Evolutionary conservation across 768 basidiomycete species (phyloP).

Genomic region (Suillus alpinus): DNA sequence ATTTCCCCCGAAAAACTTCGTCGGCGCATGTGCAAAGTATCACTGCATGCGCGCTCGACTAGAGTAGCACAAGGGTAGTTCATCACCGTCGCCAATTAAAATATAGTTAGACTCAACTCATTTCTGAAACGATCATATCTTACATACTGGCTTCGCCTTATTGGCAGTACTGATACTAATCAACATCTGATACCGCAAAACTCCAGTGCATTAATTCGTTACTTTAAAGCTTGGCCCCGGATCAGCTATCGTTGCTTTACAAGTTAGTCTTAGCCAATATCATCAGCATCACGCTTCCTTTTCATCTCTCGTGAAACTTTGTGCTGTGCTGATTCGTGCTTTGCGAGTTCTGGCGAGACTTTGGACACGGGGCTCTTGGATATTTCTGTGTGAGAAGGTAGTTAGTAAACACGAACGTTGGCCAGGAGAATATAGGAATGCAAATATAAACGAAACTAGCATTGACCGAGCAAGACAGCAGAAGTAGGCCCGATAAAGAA

Average conservation of each 20-base stretch:
- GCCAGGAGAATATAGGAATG: not conserved
- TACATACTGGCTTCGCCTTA: not conserved
- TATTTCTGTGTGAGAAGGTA: constrained; percentile 57
- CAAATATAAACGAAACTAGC: not conserved
- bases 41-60: not conserved
- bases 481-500: not conserved
- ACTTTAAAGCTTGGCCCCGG: not conserved
- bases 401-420: constrained; percentile 12
- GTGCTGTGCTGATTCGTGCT: constrained; percentile 90
- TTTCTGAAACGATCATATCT: not conserved
- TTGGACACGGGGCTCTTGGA: constrained; percentile 92
- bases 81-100: not conserved
- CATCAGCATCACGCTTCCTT: constrained; percentile 84
- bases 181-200: no score
- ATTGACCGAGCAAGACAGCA: not conserved
- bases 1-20: not conserved
- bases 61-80: not conserved
- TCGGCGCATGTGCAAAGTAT: not conserved
- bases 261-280: constrained; percentile 44
- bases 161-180: not conserved
- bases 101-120: not conserved
- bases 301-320: constrained; percentile 94
- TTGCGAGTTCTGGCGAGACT: constrained; percentile 82
- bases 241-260: not conserved
- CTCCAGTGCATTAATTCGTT: not conserved